Base-by-base conservation (phyloP, 345 rosid genomes). In the Populus euphratica region DNA sequence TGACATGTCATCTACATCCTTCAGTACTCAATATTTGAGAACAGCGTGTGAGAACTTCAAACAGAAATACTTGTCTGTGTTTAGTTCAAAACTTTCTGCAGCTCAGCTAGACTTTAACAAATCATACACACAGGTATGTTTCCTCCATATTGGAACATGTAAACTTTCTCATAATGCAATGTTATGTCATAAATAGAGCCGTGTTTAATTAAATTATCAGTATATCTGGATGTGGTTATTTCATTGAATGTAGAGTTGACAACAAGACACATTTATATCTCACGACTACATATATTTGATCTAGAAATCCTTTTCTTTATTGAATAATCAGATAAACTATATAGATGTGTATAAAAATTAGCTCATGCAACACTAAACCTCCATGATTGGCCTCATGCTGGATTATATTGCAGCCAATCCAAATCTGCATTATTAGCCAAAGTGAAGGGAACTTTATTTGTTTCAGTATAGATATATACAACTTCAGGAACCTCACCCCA, bases 71-170 rank as follows among this genome's bases (percentile, higher is more conserved):
- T 84, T 95, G 76, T 86, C 93, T n/a, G 84, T 83, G 36, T 93
- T 95, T 83, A 86, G 79, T 76, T 74, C 89, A 77, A 95, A 86
- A 86, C 89, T 90, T 43, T 84, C 80, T 61, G 70, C 86, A 5
- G 93, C 90, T 81, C 98, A 90, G 83, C 92, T 86, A 65, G 99
- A 95, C 68, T 94, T 89, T 83, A 85, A 71, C 73, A 94, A 85
- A 79, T 87, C 92, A 73, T 82, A 88, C 83, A 68, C 61, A 78
- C 98, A 89, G 97, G 98, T 94, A 80, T n/a, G 39, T 68, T 76
- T 78, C 71, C 43, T 38, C 44, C 54, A n/a, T 50, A 18, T 41
- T 35, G 13, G 39, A 68, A 68, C 20, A 11, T 52, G 21, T 68
- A 36, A 67, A 20, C 52, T 61, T 17, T 27, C 65, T 23, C 27